phyloP scores from a whole-genome alignment of 768 basidiomycete genomes.

The Mycena filopes region DNA sequence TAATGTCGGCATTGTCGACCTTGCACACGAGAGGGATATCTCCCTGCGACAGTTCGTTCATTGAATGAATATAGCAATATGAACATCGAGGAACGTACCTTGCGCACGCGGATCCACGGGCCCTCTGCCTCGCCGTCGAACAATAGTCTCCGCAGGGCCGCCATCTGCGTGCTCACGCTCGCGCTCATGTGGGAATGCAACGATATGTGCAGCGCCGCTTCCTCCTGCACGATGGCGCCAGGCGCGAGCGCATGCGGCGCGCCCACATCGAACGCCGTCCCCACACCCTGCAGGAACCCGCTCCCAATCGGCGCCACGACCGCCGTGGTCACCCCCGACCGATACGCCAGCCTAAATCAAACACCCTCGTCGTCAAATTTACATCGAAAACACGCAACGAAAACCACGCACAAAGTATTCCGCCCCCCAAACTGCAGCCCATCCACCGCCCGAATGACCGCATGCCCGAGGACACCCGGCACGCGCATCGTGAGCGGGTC shows the following conservation, averaged over 20 bases:
- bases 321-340: conserved; percentile 76
- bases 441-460: conserved; percentile 70
- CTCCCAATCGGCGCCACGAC: conserved; percentile 66
- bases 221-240: conserved; percentile 73
- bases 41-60: conserved; percentile 54
- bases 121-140: conserved; percentile 41
- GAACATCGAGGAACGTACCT: conserved; percentile 44
- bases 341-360: conserved; percentile 70
- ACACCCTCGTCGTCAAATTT: neutral
- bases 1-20: conserved; percentile 79
- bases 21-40: conserved; percentile 71
- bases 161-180: conserved; percentile 74
- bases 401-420: conserved; percentile 52
- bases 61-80: neutral
- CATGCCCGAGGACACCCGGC: conserved; percentile 48
- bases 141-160: conserved; percentile 61
- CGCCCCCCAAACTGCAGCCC: conserved; percentile 66
- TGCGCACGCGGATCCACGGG: conserved; percentile 49
- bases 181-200: conserved; percentile 47
- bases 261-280: conserved; percentile 68
- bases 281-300: conserved; percentile 72
- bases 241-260: conserved; percentile 66
- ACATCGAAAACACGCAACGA: neutral
- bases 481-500: conserved; percentile 54
- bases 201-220: conserved; percentile 72